Conservation (phyloP, 148 eudicot genomes). For the Fagopyrum esculentum region DNA sequence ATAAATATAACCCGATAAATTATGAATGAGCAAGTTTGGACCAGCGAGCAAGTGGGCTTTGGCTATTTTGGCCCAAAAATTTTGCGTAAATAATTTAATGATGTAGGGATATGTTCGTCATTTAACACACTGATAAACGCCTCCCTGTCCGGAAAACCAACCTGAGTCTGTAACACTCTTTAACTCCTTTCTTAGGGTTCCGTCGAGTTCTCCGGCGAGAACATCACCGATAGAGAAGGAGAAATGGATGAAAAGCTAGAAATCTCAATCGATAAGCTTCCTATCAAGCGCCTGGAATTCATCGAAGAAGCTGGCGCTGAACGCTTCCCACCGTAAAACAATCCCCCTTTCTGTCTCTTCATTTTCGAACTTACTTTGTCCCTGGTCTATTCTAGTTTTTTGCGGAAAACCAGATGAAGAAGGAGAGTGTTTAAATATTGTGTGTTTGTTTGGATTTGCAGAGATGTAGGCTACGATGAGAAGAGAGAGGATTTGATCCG, state of each 20-base stretch:
- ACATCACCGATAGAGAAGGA: background rate
- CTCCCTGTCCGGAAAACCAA: background rate
- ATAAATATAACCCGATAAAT: too few species aligned
- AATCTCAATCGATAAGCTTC: conserved; percentile 86
- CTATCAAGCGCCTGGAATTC: conserved; percentile 65
- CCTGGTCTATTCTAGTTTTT: background rate
- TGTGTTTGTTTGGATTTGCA: conserved; percentile 19
- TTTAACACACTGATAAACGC: background rate
- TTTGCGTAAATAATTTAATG: background rate
- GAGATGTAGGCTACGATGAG: conserved; percentile 78
- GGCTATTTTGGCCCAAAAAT: background rate
- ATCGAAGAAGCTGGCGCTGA: conserved; percentile 87
- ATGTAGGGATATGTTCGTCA: background rate
- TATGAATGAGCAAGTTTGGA: background rate
- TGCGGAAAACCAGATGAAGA: background rate
- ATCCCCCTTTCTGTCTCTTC: conserved; percentile 13
- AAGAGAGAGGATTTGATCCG: conserved; percentile 67
- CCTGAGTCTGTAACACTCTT: background rate
- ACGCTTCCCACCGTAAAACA: conserved; percentile 58
- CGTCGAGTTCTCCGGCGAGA: conserved; percentile 9
- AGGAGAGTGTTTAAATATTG: background rate
- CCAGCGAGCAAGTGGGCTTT: background rate
- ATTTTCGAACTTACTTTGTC: background rate
- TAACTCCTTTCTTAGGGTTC: conserved; percentile 7
- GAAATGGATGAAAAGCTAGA: conserved; percentile 45